A percentile compares a stretch with the other conserved stretches of the same genome.
Evolutionary conservation across 306 rosid genomes (phyloP).

Genomic region (Medicago arabica): DNA sequence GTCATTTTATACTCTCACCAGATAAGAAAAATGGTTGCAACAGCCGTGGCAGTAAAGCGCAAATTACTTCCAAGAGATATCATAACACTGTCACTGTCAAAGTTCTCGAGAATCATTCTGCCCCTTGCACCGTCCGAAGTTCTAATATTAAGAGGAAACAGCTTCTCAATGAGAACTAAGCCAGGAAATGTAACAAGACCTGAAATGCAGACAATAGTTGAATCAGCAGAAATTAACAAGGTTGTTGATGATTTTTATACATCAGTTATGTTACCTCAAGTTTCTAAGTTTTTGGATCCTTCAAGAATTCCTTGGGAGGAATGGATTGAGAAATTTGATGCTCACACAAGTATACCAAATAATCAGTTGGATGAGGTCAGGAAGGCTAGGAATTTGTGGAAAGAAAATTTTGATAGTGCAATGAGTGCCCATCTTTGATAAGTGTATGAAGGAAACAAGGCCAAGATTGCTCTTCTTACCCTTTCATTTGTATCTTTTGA

Average conservation of each 20-base stretch:
- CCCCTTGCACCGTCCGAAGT: slow-evolving; percentile 92
- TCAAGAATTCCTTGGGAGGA: slow-evolving; percentile 73
- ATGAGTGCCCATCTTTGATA: slow-evolving; percentile 33
- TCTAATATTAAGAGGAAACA: slow-evolving; percentile 78
- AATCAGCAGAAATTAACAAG: slow-evolving; percentile 65
- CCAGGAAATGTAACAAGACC: slow-evolving; percentile 78
- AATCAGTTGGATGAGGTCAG: slow-evolving; percentile 69
- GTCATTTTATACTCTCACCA: slow-evolving; percentile 45
- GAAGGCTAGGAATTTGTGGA: slow-evolving; percentile 70
- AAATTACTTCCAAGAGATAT: slow-evolving; percentile 76
- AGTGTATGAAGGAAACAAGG: slow-evolving; percentile 30
- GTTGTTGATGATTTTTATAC: slow-evolving; percentile 69
- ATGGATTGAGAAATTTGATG: slow-evolving; percentile 83
- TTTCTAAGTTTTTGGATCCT: slow-evolving; percentile 69
- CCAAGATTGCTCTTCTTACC: slow-evolving; percentile 28
- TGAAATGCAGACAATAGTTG: slow-evolving; percentile 65
- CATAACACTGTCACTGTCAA: slow-evolving; percentile 61
- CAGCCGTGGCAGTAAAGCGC: slow-evolving; percentile 83
- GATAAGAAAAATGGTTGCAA: slow-evolving; percentile 90
- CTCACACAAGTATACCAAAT: slow-evolving; percentile 69
- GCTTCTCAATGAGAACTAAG: slow-evolving; percentile 58
- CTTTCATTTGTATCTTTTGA: slow-evolving; percentile 17
- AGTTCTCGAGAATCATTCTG: slow-evolving; percentile 73
- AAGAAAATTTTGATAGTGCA: slow-evolving; percentile 48
- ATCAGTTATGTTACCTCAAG: slow-evolving; percentile 73